Evolutionary conservation across 2,329 filamentous ascomycete species (phyloP).

Genomic region (Fusarium sp.): DNA sequence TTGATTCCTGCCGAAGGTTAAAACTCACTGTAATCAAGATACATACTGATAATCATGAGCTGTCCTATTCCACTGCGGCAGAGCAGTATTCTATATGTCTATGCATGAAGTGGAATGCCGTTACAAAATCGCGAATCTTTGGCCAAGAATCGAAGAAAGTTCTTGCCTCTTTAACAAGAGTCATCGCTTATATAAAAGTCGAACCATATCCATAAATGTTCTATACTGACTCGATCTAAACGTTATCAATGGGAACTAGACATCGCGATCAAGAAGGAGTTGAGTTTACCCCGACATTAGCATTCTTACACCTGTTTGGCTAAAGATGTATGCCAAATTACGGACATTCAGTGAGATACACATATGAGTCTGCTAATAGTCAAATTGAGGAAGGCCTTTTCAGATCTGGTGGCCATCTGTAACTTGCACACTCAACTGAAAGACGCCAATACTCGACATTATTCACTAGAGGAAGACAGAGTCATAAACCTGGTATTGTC

Average conservation of each 20-base stretch:
- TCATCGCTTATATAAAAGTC: background rate
- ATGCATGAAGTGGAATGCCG: background rate
- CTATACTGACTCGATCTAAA: too few species aligned
- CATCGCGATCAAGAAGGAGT: background rate
- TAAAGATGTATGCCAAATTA: rapidly evolving
- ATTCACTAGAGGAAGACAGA: background rate
- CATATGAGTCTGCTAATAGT: background rate
- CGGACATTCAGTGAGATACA: background rate
- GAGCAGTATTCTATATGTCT: background rate
- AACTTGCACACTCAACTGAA: background rate
- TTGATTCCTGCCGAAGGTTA: rapidly evolving
- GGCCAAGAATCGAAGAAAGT: background rate
- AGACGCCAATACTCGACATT: background rate
- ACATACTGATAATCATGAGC: background rate
- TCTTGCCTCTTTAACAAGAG: background rate
- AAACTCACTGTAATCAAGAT: background rate
- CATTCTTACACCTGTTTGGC: background rate
- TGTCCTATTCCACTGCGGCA: background rate
- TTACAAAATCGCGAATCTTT: too few species aligned
- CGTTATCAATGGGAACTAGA: background rate
- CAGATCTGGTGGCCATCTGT: too few species aligned
- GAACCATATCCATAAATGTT: too few species aligned
- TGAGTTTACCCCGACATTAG: too few species aligned
- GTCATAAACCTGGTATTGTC: too few species aligned
- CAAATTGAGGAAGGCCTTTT: too few species aligned